Conservation (phyloP, 139 green algal species). For the Tetradesmus lagerheimii region DNA sequence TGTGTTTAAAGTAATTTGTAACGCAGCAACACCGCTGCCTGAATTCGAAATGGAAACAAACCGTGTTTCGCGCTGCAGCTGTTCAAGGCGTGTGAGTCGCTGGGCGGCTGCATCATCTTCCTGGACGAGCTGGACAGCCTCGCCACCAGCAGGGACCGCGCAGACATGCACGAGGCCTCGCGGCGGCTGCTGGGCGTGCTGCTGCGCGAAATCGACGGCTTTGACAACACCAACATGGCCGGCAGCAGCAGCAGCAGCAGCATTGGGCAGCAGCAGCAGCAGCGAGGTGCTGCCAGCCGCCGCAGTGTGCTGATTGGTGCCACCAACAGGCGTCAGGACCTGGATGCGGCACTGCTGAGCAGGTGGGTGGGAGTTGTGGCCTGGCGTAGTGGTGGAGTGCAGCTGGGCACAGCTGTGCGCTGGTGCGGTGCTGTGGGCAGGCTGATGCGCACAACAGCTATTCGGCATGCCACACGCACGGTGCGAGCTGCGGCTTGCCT, state of each 20-base stretch:
- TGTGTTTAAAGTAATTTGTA: too few species aligned
- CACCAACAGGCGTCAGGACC: constrained; percentile 90
- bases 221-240: constrained; percentile 47
- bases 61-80: too few species aligned
- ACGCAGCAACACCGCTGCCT: too few species aligned
- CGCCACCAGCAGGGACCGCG: constrained; percentile 40
- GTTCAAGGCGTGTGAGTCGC: constrained; percentile 60
- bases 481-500: too few species aligned
- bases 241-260: constrained; percentile 23
- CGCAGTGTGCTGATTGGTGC: constrained; percentile 86
- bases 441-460: neutral
- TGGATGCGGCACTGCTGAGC: constrained; percentile 89
- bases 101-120: constrained; percentile 68
- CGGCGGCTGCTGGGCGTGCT: constrained; percentile 90
- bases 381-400: too few species aligned
- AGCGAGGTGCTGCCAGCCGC: constrained; percentile 17
- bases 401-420: neutral
- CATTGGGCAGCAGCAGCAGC: constrained; percentile 15
- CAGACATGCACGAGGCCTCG: constrained; percentile 67
- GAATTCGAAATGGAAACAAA: too few species aligned
- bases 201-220: constrained; percentile 88
- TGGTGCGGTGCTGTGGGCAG: too few species aligned
- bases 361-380: constrained; percentile 84
- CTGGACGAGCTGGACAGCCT: constrained; percentile 55
- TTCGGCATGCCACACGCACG: neutral